phyloP scores from a whole-genome alignment of 192 early-diverging fungal species.

The Coemansia sp. region DNA sequence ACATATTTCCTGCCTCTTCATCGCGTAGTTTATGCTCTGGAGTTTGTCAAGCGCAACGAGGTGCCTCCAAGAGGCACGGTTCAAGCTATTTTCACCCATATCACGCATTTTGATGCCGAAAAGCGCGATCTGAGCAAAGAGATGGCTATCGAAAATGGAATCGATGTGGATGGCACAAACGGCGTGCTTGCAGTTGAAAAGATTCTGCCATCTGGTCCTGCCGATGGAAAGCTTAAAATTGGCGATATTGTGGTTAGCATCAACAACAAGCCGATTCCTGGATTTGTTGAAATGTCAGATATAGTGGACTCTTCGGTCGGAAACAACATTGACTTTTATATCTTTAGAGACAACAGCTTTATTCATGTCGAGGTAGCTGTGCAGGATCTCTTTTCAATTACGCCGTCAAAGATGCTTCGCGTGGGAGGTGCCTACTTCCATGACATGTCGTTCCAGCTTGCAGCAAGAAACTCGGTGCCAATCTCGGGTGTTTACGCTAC shows the following conservation, averaged over 20 bases:
- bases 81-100: constrained; percentile 67
- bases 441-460: constrained; percentile 69
- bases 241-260: constrained; percentile 72
- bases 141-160: constrained; percentile 53
- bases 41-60: constrained; percentile 55
- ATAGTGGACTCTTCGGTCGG: constrained; percentile 64
- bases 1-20: constrained; percentile 73
- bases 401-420: constrained; percentile 77
- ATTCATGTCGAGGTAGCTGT: constrained; percentile 50
- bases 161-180: constrained; percentile 59
- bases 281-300: constrained; percentile 62
- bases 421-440: constrained; percentile 76
- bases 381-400: constrained; percentile 71
- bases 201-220: constrained; percentile 69
- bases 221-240: constrained; percentile 59
- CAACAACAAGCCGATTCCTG: constrained; percentile 59
- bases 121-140: constrained; percentile 12
- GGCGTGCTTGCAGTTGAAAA: constrained; percentile 67
- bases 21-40: constrained; percentile 64
- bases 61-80: constrained; percentile 71
- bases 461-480: constrained; percentile 28
- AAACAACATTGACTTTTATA: constrained; percentile 49
- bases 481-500: constrained; percentile 27
- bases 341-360: constrained; percentile 59
- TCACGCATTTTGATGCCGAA: constrained; percentile 59